A percentile compares a stretch with the other conserved stretches of the same genome.
phyloP scores from a whole-genome alignment of 768 basidiomycete genomes.

The Agaricus bisporus region DNA sequence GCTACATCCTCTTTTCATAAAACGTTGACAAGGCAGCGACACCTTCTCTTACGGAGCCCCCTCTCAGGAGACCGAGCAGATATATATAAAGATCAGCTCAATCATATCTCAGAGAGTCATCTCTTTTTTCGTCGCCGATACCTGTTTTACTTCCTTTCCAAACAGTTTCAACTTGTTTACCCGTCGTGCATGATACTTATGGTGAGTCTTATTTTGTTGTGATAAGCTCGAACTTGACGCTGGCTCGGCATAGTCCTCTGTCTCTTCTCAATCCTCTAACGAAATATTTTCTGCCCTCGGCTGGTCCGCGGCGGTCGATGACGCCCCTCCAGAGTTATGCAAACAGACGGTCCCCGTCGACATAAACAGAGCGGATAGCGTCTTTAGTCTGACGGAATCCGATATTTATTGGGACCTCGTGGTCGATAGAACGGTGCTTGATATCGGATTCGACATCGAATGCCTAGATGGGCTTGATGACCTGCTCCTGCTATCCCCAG shows the following conservation, averaged over 20 bases:
- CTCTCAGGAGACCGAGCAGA: not conserved
- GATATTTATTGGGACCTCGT: conserved; percentile 13
- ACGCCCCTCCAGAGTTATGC: not conserved
- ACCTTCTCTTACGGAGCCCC: not conserved
- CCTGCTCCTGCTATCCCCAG: conserved; percentile 27
- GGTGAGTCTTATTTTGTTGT: not conserved
- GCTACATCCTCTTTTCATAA: conserved; percentile 8
- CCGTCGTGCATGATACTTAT: conserved; percentile 1
- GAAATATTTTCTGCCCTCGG: conserved; percentile 4
- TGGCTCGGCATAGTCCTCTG: not conserved
- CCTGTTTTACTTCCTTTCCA: not conserved
- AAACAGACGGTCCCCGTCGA: conserved; percentile 9
- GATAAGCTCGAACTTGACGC: not conserved
- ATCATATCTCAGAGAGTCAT: not conserved
- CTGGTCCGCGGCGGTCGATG: conserved; percentile 7
- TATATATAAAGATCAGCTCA: not conserved
- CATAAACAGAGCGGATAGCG: conserved; percentile 6
- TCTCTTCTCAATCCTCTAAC: conserved; percentile 1
- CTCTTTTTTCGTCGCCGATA: not conserved
- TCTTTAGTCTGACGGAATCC: not conserved
- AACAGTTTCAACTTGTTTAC: not conserved
- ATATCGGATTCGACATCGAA: conserved; percentile 30
- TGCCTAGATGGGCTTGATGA: conserved; percentile 34
- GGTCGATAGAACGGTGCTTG: conserved; percentile 31
- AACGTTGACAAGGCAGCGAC: conserved; percentile 11